These are phyloP conservation scores for Mrakia hoshinonis DNA, from an alignment of 768 basidiomycete species.

Conservation along the genomic window DNA sequence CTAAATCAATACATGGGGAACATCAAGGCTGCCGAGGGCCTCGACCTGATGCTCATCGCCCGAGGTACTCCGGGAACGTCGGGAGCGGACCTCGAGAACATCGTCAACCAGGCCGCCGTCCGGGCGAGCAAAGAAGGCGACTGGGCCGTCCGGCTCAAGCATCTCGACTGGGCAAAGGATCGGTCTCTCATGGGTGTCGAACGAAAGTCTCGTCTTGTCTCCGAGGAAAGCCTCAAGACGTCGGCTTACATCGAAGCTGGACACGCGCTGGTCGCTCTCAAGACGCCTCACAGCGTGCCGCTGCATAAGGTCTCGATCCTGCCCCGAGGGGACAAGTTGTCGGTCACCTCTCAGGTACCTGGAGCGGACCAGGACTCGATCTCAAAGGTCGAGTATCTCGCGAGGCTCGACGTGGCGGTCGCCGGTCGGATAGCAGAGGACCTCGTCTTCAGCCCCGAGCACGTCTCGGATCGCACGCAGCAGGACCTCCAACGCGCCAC, in stretches of 20 bases:
- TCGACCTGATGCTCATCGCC: slow-evolving; percentile 79
- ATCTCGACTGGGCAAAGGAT: slow-evolving; percentile 98
- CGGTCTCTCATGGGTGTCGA: slow-evolving; percentile 85
- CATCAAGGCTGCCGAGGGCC: slow-evolving; percentile 61
- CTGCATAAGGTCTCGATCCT: slow-evolving; percentile 96
- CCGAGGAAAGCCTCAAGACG: slow-evolving; percentile 71
- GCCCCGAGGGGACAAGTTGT: slow-evolving; percentile 82
- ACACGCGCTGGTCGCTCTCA: slow-evolving; percentile 86
- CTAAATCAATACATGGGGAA: slow-evolving; percentile 81
- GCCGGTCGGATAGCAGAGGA: slow-evolving; percentile 94
- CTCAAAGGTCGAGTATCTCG: slow-evolving; percentile 64
- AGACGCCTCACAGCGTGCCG: slow-evolving; percentile 91
- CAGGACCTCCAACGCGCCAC: slow-evolving; percentile 21
- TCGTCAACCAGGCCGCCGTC: slow-evolving; percentile 92
- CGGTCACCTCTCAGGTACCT: slow-evolving; percentile 69
- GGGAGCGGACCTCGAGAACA: slow-evolving; percentile 80
- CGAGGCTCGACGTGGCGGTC: slow-evolving; percentile 76
- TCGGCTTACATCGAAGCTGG: slow-evolving; percentile 88
- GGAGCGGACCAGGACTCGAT: slow-evolving; percentile 66
- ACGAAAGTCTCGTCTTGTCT: slow-evolving; percentile 78
- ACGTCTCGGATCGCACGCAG: slow-evolving; percentile 44
- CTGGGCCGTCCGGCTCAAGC: slow-evolving; percentile 59
- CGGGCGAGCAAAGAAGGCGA: slow-evolving; percentile 82
- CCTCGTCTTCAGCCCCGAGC: slow-evolving; percentile 77
- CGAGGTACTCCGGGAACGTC: slow-evolving; percentile 86